Conservation (phyloP, 352 stramenopile genomes). For the Pythium guiyangense region DNA sequence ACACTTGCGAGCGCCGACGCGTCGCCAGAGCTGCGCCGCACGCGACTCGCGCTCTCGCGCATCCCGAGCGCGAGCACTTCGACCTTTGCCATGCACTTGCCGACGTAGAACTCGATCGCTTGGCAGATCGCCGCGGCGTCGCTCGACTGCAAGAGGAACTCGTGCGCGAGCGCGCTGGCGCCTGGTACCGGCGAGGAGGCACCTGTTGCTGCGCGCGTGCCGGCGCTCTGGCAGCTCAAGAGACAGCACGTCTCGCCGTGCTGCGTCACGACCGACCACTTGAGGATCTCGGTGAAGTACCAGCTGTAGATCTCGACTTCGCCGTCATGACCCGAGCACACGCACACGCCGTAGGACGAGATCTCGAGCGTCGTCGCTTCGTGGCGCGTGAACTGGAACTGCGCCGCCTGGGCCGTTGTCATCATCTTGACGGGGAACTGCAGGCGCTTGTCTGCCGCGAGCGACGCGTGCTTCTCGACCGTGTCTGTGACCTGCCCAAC, state of each 20-base stretch:
- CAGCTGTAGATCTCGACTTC: conserved; percentile 53
- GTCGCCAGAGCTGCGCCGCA: conserved; percentile 1
- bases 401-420: conserved; percentile 25
- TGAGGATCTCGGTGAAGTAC: conserved; percentile 81
- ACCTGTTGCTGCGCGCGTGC: background rate
- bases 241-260: conserved; percentile 67
- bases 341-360: conserved; percentile 48
- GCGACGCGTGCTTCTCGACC: conserved; percentile 52
- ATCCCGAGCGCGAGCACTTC: too few species aligned
- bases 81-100: too few species aligned
- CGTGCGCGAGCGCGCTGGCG: conserved; percentile 23
- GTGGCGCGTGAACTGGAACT: conserved; percentile 24
- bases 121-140: too few species aligned
- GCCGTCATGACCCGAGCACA: conserved; percentile 36
- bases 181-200: too few species aligned
- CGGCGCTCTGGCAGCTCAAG: conserved; percentile 33
- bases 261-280: conserved; percentile 74
- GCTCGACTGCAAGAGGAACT: too few species aligned
- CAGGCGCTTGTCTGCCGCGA: conserved; percentile 40
- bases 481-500: too few species aligned
- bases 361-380: conserved; percentile 52
- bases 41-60: conserved; percentile 19
- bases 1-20: background rate
- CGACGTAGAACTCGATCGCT: too few species aligned
- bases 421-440: conserved; percentile 47